Conservation (phyloP, 2,329 filamentous ascomycete species). For the Epichloe sylvatica region DNA sequence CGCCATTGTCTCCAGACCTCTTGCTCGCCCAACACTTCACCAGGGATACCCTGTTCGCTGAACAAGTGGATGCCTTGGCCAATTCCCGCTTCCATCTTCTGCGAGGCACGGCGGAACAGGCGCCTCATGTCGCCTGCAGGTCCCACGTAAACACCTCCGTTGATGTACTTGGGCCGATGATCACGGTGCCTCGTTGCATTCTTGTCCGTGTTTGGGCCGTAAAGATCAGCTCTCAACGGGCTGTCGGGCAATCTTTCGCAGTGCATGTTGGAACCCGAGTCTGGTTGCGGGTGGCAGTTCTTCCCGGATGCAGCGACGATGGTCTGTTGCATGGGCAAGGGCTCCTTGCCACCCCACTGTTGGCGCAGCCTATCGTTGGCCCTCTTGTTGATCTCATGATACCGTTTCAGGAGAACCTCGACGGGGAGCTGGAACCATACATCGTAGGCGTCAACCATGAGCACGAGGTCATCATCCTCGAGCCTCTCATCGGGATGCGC, state of each 20-base stretch:
- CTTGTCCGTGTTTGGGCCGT: constrained; percentile 11
- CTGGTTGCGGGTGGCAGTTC: constrained; percentile 10
- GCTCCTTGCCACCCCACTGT: background rate
- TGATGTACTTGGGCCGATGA: constrained; percentile 11
- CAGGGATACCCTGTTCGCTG: constrained; percentile 13
- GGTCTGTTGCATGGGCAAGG: constrained; percentile 12
- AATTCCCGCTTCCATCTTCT: constrained; percentile 7
- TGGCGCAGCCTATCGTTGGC: constrained; percentile 8
- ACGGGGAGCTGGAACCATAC: constrained; percentile 17
- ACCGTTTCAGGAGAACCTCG: constrained; percentile 13
- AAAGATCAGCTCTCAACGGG: constrained; percentile 10
- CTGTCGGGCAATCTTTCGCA: constrained; percentile 14
- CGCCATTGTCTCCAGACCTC: constrained; percentile 21
- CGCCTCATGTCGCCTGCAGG: constrained; percentile 9
- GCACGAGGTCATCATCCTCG: constrained; percentile 11
- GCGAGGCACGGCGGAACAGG: constrained; percentile 8
- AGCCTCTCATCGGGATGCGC: constrained; percentile 5
- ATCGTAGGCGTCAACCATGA: constrained; percentile 16
- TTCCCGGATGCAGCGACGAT: constrained; percentile 14
- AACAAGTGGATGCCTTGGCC: constrained; percentile 4
- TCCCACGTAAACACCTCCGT: constrained; percentile 11
- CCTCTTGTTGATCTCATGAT: background rate
- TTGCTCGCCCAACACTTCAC: constrained; percentile 13
- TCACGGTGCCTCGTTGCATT: constrained; percentile 4
- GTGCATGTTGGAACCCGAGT: constrained; percentile 10